Base-by-base conservation (phyloP, 257 asterid species). In the Solanum dulcamara region DNA sequence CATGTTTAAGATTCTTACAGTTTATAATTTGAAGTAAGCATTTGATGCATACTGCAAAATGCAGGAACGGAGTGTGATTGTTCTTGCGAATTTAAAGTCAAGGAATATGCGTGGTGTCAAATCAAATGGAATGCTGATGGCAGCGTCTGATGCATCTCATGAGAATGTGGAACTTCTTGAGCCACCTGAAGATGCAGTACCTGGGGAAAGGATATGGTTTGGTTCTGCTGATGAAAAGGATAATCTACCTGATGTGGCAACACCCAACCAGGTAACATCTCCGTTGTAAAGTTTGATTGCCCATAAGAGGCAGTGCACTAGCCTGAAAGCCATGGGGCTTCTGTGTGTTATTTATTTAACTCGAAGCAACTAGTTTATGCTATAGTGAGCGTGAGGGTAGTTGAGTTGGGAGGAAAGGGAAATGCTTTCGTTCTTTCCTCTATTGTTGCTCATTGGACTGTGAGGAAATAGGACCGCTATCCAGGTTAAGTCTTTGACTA, bases 51-150 rank as follows among this genome's bases (percentile, higher is more conserved):
- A 32, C 71, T 60, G 71, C 50, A 71, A 84, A 86, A 44, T 85
- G 90, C 94, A 96, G 98, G 96, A 92, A 64, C 89, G 89, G 88
- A 85, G 86, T 85, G 98, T 96, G 28, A 88, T 96, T 83, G 98
- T 96, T 87, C 95, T 96, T 71, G 98, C 98, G 24, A 96, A 96
- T 91, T 92, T 96, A 81, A 96, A 94, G 94, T 93, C 98, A n/a
- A 91, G 99, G 89, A 96, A 96, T 85, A 96, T 96, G 99, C 97
- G 99, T 1, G 98, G 99, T 35, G 96, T 94, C 70, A 96, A 93
- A 88, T 96, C 98, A 33, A 85, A 26, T 55, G 98, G 99, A 83
- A 96, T 96, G 99, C 87, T 96, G 93, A 92, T 96, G 98, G 98
- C 99, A 44, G 99, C 97, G 85, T 96, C 99, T 59, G 98, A 94